phyloP scores from a whole-genome alignment of 768 basidiomycete species.

The Inosperma sp. region DNA sequence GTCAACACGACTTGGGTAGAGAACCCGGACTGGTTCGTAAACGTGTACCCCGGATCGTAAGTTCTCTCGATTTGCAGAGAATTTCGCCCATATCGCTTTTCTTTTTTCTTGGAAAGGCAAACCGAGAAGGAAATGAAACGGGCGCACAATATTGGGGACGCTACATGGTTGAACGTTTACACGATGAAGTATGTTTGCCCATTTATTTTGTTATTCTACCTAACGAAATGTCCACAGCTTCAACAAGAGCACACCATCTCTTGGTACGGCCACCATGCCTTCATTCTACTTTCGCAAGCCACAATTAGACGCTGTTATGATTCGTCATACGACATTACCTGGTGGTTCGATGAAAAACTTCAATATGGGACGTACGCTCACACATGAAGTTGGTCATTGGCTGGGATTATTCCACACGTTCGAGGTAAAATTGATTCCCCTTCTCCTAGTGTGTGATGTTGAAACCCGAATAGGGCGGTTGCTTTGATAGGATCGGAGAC shows the following conservation, averaged over 20 bases:
- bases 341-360: conserved; percentile 29
- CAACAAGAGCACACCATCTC: conserved; percentile 17
- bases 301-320: conserved; percentile 35
- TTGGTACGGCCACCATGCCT: conserved; percentile 38
- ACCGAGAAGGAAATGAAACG: conserved; percentile 31
- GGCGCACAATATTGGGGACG: conserved; percentile 32
- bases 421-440: no score
- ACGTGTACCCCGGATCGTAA: conserved; percentile 12
- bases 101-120: neutral
- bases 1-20: conserved; percentile 29
- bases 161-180: conserved; percentile 38
- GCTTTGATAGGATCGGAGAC: conserved; percentile 30
- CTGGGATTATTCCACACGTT: conserved; percentile 40
- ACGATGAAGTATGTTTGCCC: conserved; percentile 13
- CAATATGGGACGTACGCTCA: conserved; percentile 32
- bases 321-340: conserved; percentile 30
- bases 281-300: conserved; percentile 23
- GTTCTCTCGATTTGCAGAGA: neutral
- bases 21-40: conserved; percentile 37
- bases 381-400: conserved; percentile 39
- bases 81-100: neutral
- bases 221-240: conserved; percentile 17
- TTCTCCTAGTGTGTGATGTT: no score
- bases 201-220: neutral
- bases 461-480: conserved; percentile 21